phyloP scores from a whole-genome alignment of 306 rosid genomes.

The Bauhinia variegata region DNA sequence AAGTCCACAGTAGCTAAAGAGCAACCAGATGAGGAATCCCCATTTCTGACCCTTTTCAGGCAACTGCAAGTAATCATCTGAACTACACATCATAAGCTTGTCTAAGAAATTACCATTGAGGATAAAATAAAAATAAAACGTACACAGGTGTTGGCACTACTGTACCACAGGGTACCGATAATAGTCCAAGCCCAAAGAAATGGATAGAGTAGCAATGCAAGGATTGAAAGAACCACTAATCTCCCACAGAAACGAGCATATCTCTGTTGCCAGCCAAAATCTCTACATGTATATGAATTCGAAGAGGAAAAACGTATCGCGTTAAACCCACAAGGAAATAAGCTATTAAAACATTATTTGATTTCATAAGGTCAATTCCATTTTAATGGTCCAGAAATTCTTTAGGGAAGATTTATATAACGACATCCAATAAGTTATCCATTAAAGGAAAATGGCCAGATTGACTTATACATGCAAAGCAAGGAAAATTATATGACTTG shows the following conservation, averaged over 20 bases:
- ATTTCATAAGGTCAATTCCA: not conserved
- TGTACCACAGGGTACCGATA: conserved; percentile 89
- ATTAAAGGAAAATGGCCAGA: not conserved
- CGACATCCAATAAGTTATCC: not conserved
- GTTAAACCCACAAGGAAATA: not conserved
- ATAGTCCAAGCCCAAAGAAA: conserved; percentile 98
- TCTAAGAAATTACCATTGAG: conserved; percentile 23
- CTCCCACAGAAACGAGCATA: conserved; percentile 98
- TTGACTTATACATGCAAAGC: not conserved
- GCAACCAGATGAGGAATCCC: conserved; percentile 98
- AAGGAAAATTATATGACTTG: conserved; percentile 15
- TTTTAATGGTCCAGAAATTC: conserved; percentile 18
- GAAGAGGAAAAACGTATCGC: not conserved
- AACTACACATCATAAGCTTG: conserved; percentile 34
- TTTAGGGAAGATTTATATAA: not conserved
- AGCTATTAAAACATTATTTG: conserved; percentile 23
- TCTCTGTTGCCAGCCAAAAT: conserved; percentile 97
- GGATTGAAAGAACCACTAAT: conserved; percentile 81
- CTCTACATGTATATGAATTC: conserved; percentile 58
- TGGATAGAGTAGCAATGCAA: conserved; percentile 83
- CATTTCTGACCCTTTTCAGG: conserved; percentile 93
- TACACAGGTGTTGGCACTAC: conserved; percentile 78
- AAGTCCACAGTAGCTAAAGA: conserved; percentile 94
- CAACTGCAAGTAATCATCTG: conserved; percentile 59
- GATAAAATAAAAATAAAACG: conserved; percentile 35